Conservation (phyloP, 352 stramenopile species). For the Globisporangium okanoganense region DNA sequence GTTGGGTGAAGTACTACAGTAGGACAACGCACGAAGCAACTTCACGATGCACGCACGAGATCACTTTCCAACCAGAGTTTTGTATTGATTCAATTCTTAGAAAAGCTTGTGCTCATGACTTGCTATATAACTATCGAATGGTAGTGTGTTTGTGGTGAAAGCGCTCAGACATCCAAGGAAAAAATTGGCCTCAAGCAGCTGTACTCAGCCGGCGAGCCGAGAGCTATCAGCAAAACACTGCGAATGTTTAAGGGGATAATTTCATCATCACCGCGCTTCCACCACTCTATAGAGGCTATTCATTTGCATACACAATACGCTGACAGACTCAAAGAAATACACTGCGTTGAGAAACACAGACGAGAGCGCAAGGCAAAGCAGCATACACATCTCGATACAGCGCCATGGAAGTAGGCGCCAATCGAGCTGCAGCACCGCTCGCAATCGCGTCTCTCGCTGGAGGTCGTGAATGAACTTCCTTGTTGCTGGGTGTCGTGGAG, state of each 20-base stretch:
- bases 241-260: conserved; percentile 82
- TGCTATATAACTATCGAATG: background rate
- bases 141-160: background rate
- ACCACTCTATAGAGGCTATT: too few relatives aligned
- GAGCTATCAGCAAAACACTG: conserved; percentile 7
- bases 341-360: conserved; percentile 7
- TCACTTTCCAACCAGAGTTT: background rate
- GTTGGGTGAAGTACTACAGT: background rate
- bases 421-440: background rate
- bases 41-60: background rate
- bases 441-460: background rate
- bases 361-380: background rate
- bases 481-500: conserved; percentile 74
- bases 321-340: too few relatives aligned
- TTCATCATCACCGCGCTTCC: conserved; percentile 66
- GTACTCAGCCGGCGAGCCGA: conserved; percentile 52
- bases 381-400: background rate
- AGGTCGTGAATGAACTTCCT: conserved; percentile 20
- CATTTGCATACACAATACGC: too few relatives aligned
- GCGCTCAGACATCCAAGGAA: conserved; percentile 53
- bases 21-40: background rate
- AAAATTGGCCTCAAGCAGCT: conserved; percentile 50
- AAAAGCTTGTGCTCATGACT: background rate
- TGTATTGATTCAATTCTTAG: background rate
- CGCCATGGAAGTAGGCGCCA: background rate